Conservation (phyloP, 345 rosid species). For the Physaria fendleri region DNA sequence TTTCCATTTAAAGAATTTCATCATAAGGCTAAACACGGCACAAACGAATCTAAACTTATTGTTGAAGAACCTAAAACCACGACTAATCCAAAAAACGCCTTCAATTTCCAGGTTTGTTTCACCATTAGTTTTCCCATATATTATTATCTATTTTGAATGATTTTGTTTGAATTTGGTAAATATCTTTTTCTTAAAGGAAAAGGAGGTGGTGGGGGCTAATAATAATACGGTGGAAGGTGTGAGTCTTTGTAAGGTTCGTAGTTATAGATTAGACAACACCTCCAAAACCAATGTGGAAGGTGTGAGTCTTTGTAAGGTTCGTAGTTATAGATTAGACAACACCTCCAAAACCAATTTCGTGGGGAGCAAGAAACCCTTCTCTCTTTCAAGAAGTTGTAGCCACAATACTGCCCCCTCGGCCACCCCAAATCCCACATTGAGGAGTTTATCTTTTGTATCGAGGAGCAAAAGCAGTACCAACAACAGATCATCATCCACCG, state of each 20-base stretch:
- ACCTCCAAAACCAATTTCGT: background rate
- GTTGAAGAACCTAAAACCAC: conserved; percentile 3
- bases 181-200: conserved; percentile 6
- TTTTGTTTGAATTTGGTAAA: background rate
- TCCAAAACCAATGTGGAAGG: conserved; percentile 14
- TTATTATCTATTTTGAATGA: background rate
- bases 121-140: background rate
- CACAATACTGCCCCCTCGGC: no score
- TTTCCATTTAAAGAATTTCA: no score
- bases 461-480: conserved; percentile 38
- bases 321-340: conserved; percentile 27
- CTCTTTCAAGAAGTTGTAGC: conserved; percentile 38
- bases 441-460: conserved; percentile 16
- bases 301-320: conserved; percentile 32
- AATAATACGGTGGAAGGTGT: conserved; percentile 19
- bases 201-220: background rate
- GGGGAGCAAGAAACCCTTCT: conserved; percentile 9
- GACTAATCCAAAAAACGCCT: background rate
- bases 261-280: conserved; percentile 26
- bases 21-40: background rate
- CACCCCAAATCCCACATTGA: background rate
- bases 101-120: background rate
- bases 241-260: conserved; percentile 33
- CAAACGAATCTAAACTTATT: background rate
- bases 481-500: no score